Evolutionary conservation across 495 filamentous ascomycete genomes (phyloP), one percentile per base, ranked within the genome.

Genomic region (Saxispiralis lemnorum): DNA sequence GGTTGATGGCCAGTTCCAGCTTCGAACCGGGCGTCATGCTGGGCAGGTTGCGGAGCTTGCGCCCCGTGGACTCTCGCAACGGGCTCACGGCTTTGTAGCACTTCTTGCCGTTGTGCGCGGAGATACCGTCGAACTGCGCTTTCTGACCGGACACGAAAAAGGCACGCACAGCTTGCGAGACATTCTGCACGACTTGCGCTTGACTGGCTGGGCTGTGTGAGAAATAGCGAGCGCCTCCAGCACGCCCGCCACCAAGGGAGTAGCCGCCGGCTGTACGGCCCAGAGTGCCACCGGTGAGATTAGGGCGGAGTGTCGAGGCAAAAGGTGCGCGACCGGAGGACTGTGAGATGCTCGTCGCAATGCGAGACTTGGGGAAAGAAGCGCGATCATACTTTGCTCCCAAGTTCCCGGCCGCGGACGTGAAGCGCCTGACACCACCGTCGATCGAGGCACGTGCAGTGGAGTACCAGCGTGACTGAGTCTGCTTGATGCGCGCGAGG

Each of bases 161-260:
- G 1, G 84, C 86, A 5, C 89, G 77, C 40, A 94, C 76, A 0
- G 85, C 89, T 45, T 80, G 75, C 15, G 83, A 93, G 1, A 96
- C 88, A 63, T 94, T 94, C 53, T 86, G 75, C n/a, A 96, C 69
- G 15, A 96, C 83, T 57, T 96, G 81, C 4, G 86, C 83, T 16
- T 81, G 85, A 1, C 76, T 75, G 2, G 84, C 73, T 9, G 89
- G 81, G 0, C 75, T 75, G 60, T 95, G 88, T 1, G 82, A 88
- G 66, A 96, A 97, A 62, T 82, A 86, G 38, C 89, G 71, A 13
- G 76, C 78, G 30, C 83, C 77, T 24, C 79, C 78, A 31, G 75
- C 59, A 14, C 81, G 70, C 15, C 79, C 80, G 15, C 71, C 71
- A 16, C 81, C 79, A 14, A 83, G 58, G 20, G 72, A 67, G 63